Base-by-base conservation (phyloP, 2,329 filamentous ascomycete species). In the Rugonectria rugulosa region DNA sequence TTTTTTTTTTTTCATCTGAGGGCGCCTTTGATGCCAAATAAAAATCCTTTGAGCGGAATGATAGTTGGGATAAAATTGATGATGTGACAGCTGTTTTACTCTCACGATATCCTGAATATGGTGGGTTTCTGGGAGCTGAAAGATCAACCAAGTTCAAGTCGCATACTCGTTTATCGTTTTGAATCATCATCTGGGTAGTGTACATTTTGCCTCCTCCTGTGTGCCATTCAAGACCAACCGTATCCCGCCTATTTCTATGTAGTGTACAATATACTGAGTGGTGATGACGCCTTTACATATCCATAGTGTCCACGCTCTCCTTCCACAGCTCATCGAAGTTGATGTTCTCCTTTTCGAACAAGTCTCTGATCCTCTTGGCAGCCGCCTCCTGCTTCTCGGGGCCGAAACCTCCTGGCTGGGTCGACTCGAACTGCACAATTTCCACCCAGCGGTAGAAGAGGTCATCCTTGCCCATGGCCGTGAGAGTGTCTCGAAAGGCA, bases 401-500 rank as follows among this genome's bases (percentile, higher is more conserved):
- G 2, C 88, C 90, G 69, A 96, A 96, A 0, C 90, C 91, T 15
- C 88, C 91, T 0, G 92, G 90, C 63, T 84, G 83, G 29, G 87
- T 88, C 36, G 90, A 88, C 75, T 97, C 92, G 68, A 87, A 96
- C 75, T 97, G 92, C 44, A 97, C 87, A 69, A 96, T 83, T 77
- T 97, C 93, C 43, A 97, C 90, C 92, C 92, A 97, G 51, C 89
- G 86, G 77, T 90, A 97, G 77, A 97, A 97, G 48, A 97, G 73
- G 61, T 89, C 87, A 72, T 97, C 93, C 75, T 97, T 96, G 37
- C 89, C 92, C 73, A 95, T 80, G 3, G 81, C 81, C 2, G 84
- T 81, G 64, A 97, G 80, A 17, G 87, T 86, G 37, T 95, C 89
- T 65, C 91, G 88, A 72, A 97, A 96, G 3, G 83, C 82, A 59